Percentiles rank a stretch among this genome's conserved stretches.
phyloP scores from a whole-genome alignment of 1,284 basidiomycete species.

The Pseudozyma hubeiensis region DNA sequence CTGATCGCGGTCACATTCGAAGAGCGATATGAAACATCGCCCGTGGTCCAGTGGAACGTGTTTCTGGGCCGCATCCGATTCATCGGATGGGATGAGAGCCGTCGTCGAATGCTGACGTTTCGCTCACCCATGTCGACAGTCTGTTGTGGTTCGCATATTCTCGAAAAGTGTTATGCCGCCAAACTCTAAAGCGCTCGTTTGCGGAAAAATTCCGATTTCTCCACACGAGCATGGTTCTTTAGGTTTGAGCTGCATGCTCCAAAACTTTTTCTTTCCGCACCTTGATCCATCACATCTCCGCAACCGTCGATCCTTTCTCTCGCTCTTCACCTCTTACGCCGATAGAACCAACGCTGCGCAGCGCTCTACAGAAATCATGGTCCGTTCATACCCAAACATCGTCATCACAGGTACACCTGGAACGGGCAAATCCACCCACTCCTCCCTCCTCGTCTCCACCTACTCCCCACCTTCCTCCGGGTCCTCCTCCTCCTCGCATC shows the following conservation, averaged over 20 bases:
- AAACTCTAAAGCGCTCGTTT: too few relatives aligned
- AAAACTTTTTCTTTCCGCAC: constrained; percentile 13
- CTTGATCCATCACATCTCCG: not conserved
- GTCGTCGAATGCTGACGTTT: too few relatives aligned
- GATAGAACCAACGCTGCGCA: too few relatives aligned
- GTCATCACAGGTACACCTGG: constrained; percentile 91
- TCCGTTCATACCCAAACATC: constrained; percentile 77
- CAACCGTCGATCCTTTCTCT: not conserved
- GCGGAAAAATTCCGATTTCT: constrained; percentile 1
- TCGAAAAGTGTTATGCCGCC: too few relatives aligned
- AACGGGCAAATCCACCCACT: constrained; percentile 87
- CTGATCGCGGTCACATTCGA: too few relatives aligned
- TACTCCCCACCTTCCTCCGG: constrained; percentile 17
- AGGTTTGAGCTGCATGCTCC: not conserved
- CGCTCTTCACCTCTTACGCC: not conserved
- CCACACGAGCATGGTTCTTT: constrained; percentile 4
- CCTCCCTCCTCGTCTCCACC: constrained; percentile 69
- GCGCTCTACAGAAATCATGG: constrained; percentile 13
- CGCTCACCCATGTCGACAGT: too few relatives aligned
- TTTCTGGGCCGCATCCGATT: too few relatives aligned
- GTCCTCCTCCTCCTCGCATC: constrained; percentile 20
- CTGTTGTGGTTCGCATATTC: too few relatives aligned
- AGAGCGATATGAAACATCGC: too few relatives aligned
- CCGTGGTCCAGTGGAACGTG: too few relatives aligned
- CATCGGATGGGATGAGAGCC: too few relatives aligned